Evolutionary conservation across 164 flowering plant species (phyloP).

Genomic region (Cinnamomum chago): DNA sequence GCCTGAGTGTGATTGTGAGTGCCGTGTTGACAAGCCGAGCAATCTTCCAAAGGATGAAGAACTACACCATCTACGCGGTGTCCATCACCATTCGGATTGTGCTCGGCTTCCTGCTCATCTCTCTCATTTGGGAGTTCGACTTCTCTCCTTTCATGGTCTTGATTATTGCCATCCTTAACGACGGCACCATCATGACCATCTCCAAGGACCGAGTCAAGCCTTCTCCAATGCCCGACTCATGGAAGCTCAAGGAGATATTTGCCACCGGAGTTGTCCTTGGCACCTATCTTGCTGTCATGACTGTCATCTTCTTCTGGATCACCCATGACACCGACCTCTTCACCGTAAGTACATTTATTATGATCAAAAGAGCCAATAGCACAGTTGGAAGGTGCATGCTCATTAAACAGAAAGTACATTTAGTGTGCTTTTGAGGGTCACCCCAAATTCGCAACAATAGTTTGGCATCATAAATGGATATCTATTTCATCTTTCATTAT

Average conservation of each 20-base stretch:
- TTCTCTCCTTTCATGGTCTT: constrained; percentile 92
- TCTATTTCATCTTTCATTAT: too few species aligned
- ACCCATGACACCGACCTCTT: constrained; percentile 54
- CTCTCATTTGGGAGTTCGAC: constrained; percentile 85
- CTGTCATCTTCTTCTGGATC: constrained; percentile 62
- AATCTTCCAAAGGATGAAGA: constrained; percentile 94
- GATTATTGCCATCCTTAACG: constrained; percentile 79
- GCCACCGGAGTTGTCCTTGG: constrained; percentile 74
- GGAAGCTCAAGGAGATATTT: constrained; percentile 77
- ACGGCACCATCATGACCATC: constrained; percentile 95
- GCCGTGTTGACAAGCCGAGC: constrained; percentile 89
- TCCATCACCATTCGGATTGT: constrained; percentile 91
- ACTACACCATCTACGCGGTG: constrained; percentile 92
- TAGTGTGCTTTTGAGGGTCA: background rate
- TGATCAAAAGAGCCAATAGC: too few species aligned
- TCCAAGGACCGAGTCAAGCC: constrained; percentile 93
- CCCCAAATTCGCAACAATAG: background rate
- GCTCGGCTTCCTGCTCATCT: constrained; percentile 73
- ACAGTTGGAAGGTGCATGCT: too few species aligned
- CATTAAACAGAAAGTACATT: too few species aligned
- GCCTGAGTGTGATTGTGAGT: constrained; percentile 78
- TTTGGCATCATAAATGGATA: too few species aligned
- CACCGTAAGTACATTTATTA: constrained; percentile 34
- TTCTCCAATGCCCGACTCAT: constrained; percentile 83
- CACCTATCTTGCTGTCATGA: constrained; percentile 58